Evolutionary conservation across 371 early-diverging fungal species (phyloP), one percentile per base, ranked within the genome.

Genomic region (Mortierella sp.): DNA sequence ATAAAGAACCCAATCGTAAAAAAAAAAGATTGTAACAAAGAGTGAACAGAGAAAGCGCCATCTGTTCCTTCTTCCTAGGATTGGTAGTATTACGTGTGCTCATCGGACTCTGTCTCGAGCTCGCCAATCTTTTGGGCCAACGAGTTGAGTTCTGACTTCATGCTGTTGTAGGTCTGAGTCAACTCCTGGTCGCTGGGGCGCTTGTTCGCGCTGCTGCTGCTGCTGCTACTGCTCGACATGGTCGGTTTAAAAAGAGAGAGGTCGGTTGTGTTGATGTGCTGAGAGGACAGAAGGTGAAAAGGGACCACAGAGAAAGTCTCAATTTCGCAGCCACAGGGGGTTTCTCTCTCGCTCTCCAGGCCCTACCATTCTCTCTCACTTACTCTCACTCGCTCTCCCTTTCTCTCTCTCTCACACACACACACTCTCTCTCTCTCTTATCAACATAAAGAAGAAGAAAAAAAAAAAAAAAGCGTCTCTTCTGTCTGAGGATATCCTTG

Each of bases 61-160:
- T n/a, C n/a, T 23, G 46, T 18, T 60, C 44, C 25, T 58, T 64
- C 16, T 37, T 30, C n/a, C 15, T n/a, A n/a, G 67, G 0, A 37
- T 28, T 21, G 23, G 7, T 0, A 61, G 29, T 26, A 50, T 66
- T 87, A 94, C 95, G 91, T 90, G 89, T 98, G 98, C 84, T 98
- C 98, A 74, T 97, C 98, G 9, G 91, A 86, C 81, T 98, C 97
- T 68, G 90, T 87, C 82, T 98, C 98, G 43, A 98, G 87, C 81
- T 97, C 98, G 30, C 97, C 96, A 65, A 97, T 87, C 87, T 97
- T 98, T 73, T 88, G 88, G 15, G 97, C 94, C 23, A 98, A 80
- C 43, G 87, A 84, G 65, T 92, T 90, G 62, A 98, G 88, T 62
- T 98, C 98, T 57, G 88, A 88, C 83, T 94, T 95, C 85, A 90